Percentiles rank a stretch among this genome's conserved stretches.
Conservation (phyloP, 306 rosid species). For the Astragalus glycyphyllos region DNA sequence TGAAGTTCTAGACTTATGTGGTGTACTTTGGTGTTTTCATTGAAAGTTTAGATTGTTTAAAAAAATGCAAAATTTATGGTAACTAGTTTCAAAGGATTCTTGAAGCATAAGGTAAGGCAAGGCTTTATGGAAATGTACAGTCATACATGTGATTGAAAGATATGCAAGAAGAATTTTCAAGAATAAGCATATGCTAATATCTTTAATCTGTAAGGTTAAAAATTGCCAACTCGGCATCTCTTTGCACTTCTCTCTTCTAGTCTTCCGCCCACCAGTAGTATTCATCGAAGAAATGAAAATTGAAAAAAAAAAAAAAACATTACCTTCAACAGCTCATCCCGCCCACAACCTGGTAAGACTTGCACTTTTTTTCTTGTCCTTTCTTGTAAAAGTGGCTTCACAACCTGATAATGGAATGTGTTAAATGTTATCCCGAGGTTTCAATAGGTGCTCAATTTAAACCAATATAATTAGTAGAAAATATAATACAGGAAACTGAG, state of each 20-base stretch:
- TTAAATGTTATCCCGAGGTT: conserved; percentile 22
- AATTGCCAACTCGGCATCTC: not conserved
- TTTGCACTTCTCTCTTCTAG: not conserved
- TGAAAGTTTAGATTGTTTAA: not conserved
- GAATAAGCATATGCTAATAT: not conserved
- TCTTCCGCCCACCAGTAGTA: not conserved
- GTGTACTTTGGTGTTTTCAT: conserved; percentile 10
- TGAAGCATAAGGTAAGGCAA: too few species aligned
- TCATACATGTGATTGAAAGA: too few species aligned
- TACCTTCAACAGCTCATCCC: conserved; percentile 92
- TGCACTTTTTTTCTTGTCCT: conserved; percentile 89
- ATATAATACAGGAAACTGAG: conserved; percentile 20
- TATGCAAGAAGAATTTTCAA: not conserved
- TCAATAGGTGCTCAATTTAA: conserved; percentile 26
- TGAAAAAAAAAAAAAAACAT: not conserved
- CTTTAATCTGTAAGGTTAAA: not conserved
- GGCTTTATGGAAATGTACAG: too few species aligned
- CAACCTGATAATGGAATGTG: conserved; percentile 63
- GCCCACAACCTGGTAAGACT: conserved; percentile 82
- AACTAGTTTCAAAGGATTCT: too few species aligned
- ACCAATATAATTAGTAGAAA: conserved; percentile 14
- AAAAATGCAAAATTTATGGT: too few species aligned
- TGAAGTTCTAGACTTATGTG: not conserved
- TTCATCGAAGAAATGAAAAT: not conserved
- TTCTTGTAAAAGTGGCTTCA: conserved; percentile 97